phyloP scores from a whole-genome alignment of 2,329 filamentous ascomycete genomes.

The Hypoxylon sp. region DNA sequence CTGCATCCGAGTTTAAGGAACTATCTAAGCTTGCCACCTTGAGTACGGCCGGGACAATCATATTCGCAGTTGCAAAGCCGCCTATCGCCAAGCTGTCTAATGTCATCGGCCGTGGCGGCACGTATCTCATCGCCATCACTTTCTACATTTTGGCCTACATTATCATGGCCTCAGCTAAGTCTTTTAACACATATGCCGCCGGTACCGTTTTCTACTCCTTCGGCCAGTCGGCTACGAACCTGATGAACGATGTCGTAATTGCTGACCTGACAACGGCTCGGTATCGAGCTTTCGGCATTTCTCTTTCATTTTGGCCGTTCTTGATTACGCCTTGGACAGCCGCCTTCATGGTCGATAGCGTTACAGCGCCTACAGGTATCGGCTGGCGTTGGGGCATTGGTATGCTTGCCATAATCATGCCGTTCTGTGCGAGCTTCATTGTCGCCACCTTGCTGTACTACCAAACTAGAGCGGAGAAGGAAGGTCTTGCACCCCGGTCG shows the following conservation, averaged over 20 bases:
- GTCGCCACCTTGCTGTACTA: conserved; percentile 65
- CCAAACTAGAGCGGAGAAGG: conserved; percentile 64
- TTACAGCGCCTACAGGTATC: conserved; percentile 56
- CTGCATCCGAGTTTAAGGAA: conserved; percentile 53
- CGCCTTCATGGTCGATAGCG: conserved; percentile 62
- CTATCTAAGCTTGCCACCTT: conserved; percentile 53
- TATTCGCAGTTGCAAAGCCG: conserved; percentile 70
- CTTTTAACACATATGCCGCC: conserved; percentile 66
- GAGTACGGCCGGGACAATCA: conserved; percentile 55
- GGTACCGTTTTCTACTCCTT: conserved; percentile 72
- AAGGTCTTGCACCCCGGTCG: conserved; percentile 57
- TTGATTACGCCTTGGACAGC: conserved; percentile 69
- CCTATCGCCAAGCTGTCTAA: conserved; percentile 74
- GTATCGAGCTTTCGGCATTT: conserved; percentile 66
- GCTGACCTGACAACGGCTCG: conserved; percentile 71
- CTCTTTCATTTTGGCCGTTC: conserved; percentile 62
- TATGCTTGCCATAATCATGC: conserved; percentile 69
- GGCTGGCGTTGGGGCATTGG: conserved; percentile 72
- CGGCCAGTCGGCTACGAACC: conserved; percentile 71
- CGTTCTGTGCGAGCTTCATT: conserved; percentile 65
- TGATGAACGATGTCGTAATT: conserved; percentile 74
- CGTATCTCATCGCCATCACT: conserved; percentile 68
- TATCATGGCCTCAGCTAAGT: conserved; percentile 68
- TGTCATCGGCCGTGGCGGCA: conserved; percentile 74
- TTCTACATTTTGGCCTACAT: conserved; percentile 71